Evolutionary conservation across 2,329 filamentous ascomycete genomes (phyloP), one percentile per base, ranked within the genome.

Genomic region (Rosellinia necatrix): DNA sequence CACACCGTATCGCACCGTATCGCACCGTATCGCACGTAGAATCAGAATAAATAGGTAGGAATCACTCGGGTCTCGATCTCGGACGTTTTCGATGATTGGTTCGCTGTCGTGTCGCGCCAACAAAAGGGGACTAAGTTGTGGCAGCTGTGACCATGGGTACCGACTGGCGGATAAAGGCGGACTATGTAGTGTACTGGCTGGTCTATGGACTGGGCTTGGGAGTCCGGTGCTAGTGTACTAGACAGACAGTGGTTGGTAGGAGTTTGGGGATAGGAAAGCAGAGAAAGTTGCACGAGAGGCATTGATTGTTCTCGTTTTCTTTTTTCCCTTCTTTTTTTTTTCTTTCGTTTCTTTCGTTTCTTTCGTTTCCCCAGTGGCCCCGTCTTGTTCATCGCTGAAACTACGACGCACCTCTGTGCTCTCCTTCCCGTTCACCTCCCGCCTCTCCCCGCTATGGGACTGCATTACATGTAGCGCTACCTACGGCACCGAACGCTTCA

Each of bases 61-160:
- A n/a, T n/a, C n/a, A n/a, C n/a, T n/a, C n/a, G 10, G n/a, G 30
- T 25, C 30, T 46, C 41, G 10, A 13, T 27, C 47, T 44, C 10
- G 27, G 27, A 46, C 15, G 25, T 22, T 15, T 44, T 42, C 24
- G 7, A 40, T 52, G 32, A 58, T 59, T 59, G 55, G 58, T 24
- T 48, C 29, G n/a, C 38, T 22, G 51, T 19, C 40, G 38, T 22
- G 51, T 19, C 40, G 38, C 56, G 49, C 56, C 49, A 56, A 42
- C 47, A 27, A 34, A 40, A 24, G 32, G 42, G 27, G 9, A 27
- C 9, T 8, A 19, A 22, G 15, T 24, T 21, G n/a, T 19, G 30
- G 52, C 19, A 43, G 42, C 44, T 38, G 19, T 35, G 9, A 27
- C 35, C 17, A 25, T 43, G 41, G 49, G 46, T 29, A 56, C 37